These are phyloP conservation scores for Hypoxylon fragiforme DNA, from an alignment of 495 filamentous ascomycete species.

Conservation along the genomic window DNA sequence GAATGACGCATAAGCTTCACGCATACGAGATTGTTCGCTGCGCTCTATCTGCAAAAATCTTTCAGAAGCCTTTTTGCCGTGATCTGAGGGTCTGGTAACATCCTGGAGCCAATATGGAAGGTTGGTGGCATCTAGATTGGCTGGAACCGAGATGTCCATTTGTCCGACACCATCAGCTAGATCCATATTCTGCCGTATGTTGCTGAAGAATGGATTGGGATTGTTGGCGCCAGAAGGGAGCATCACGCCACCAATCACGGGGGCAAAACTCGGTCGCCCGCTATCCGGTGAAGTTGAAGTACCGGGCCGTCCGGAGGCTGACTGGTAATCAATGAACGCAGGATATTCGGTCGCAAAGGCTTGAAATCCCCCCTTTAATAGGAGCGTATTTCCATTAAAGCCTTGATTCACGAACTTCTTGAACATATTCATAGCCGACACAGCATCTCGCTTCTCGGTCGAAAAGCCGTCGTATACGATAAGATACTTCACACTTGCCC, in stretches of 20 bases:
- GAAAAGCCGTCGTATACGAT: slow-evolving; percentile 87
- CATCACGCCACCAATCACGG: slow-evolving; percentile 83
- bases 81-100: slow-evolving; percentile 64
- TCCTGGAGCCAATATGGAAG: slow-evolving; percentile 79
- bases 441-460: slow-evolving; percentile 73
- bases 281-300: slow-evolving; percentile 46
- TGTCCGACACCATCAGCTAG: slow-evolving; percentile 92
- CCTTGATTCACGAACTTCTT: slow-evolving; percentile 90
- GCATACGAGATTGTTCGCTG: slow-evolving; percentile 87
- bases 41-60: slow-evolving; percentile 84
- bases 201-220: slow-evolving; percentile 89
- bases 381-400: slow-evolving; percentile 71
- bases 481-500: slow-evolving; percentile 73
- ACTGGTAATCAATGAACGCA: slow-evolving; percentile 51
- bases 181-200: slow-evolving; percentile 97
- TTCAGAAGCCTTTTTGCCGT: slow-evolving; percentile 79
- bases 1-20: slow-evolving; percentile 73
- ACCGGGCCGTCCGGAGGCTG: slow-evolving; percentile 42
- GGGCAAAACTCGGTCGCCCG: slow-evolving; percentile 58
- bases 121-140: slow-evolving; percentile 53
- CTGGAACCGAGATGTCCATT: slow-evolving; percentile 73
- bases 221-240: slow-evolving; percentile 69
- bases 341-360: slow-evolving; percentile 54
- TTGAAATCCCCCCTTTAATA: slow-evolving; percentile 66
- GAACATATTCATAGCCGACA: slow-evolving; percentile 76